Conservation (phyloP, 805 yeast genomes). For the Ogataea naganishii region DNA sequence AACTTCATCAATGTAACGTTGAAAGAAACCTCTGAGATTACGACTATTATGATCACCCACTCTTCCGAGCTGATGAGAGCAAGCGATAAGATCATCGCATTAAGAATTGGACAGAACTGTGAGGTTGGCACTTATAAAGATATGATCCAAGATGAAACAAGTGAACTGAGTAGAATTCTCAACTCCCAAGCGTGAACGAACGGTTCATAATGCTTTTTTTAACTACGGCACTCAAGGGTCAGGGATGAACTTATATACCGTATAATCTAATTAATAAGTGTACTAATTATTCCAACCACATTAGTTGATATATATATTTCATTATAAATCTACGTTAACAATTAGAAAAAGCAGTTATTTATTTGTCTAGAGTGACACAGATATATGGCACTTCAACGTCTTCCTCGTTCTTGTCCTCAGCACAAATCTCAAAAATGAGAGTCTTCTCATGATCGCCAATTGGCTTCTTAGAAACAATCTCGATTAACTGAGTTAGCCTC, state of each 20-base stretch:
- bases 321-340: constrained; percentile 2
- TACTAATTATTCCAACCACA: background rate
- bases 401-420: constrained; percentile 87
- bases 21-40: constrained; percentile 17
- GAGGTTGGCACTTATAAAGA: constrained; percentile 32
- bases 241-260: background rate
- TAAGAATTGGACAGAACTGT: constrained; percentile 38
- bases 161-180: constrained; percentile 5
- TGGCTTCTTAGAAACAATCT: constrained; percentile 78
- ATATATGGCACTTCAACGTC: constrained; percentile 94
- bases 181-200: background rate
- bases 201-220: background rate
- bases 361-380: constrained; percentile 40
- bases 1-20: constrained; percentile 33
- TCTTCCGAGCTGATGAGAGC: constrained; percentile 53
- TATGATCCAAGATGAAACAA: constrained; percentile 4
- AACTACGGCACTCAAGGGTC: background rate
- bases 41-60: constrained; percentile 68
- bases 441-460: constrained; percentile 66
- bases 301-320: background rate
- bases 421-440: constrained; percentile 81
- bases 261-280: no score
- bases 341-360: no score
- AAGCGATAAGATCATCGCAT: constrained; percentile 40
- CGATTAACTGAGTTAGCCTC: constrained; percentile 68